Percentiles rank a stretch among this genome's conserved stretches.
Evolutionary conservation across 495 filamentous ascomycete species (phyloP).

Genomic region (Jackrogersella minutella): DNA sequence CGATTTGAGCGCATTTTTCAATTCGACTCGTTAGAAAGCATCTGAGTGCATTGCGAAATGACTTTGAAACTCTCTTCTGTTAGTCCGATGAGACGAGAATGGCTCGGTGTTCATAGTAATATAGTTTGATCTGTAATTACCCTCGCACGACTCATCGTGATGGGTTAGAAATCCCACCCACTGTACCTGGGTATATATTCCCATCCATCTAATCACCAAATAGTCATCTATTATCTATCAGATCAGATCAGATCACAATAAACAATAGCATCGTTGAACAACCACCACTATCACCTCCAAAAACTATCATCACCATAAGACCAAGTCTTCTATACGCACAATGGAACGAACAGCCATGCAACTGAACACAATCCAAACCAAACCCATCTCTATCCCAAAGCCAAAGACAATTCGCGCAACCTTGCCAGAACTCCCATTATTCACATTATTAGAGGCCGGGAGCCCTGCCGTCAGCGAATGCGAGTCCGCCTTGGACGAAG

Average conservation of each 20-base stretch:
- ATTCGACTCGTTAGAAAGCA: slow-evolving; percentile 16
- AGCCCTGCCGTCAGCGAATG: slow-evolving; percentile 34
- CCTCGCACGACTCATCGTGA: slow-evolving; percentile 23
- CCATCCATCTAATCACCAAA: slow-evolving; percentile 21
- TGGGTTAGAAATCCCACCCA: slow-evolving; percentile 7
- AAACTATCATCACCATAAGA: not conserved
- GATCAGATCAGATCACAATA: slow-evolving; percentile 15
- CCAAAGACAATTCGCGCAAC: slow-evolving; percentile 4
- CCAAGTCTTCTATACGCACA: not conserved
- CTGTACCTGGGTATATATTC: slow-evolving; percentile 33
- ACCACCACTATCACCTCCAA: not conserved
- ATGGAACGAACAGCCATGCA: slow-evolving; percentile 24
- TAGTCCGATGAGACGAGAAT: slow-evolving; percentile 37
- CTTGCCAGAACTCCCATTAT: slow-evolving; percentile 2
- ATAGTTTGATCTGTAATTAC: slow-evolving; percentile 25
- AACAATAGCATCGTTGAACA: not conserved
- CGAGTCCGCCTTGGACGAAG: slow-evolving; percentile 38
- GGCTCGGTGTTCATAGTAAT: slow-evolving; percentile 22
- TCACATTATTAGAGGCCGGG: slow-evolving; percentile 16
- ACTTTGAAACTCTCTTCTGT: slow-evolving; percentile 23
- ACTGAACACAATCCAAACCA: slow-evolving; percentile 8
- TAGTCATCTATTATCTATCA: not conserved
- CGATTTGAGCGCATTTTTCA: slow-evolving; percentile 28
- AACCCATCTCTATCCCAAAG: slow-evolving; percentile 32
- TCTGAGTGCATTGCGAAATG: slow-evolving; percentile 21